phyloP scores from a whole-genome alignment of 805 yeast genomes.

The Candida ascalaphidarum region DNA sequence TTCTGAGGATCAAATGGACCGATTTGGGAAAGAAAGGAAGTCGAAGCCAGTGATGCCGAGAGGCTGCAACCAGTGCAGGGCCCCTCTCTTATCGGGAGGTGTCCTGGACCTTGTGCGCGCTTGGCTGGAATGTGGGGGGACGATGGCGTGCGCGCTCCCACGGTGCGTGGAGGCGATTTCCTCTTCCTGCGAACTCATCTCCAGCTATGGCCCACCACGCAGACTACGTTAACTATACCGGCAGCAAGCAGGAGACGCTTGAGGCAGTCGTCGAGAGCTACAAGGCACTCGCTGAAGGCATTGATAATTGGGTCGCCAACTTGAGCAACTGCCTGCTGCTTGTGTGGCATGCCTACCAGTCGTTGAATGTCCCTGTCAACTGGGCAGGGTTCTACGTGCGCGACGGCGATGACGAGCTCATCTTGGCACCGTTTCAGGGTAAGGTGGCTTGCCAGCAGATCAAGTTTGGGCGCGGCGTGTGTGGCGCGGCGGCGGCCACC shows the following conservation, averaged over 20 bases:
- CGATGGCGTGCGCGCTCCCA: too few species aligned
- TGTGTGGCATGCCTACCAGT: constrained; percentile 79
- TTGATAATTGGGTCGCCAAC: constrained; percentile 82
- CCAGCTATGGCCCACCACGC: constrained; percentile 69
- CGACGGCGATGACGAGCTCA: constrained; percentile 38
- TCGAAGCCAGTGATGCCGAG: too few species aligned
- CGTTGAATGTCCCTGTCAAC: constrained; percentile 52
- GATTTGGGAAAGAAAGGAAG: too few species aligned
- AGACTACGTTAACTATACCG: constrained; percentile 51
- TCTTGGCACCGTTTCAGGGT: constrained; percentile 93
- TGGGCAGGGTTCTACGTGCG: constrained; percentile 91
- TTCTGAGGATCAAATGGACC: too few species aligned
- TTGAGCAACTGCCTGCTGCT: constrained; percentile 80
- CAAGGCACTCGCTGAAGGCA: constrained; percentile 53
- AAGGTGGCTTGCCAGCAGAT: constrained; percentile 92
- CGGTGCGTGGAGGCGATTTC: too few species aligned
- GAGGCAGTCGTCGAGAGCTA: constrained; percentile 53
- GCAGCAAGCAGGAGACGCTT: constrained; percentile 44
- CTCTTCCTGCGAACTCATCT: too few species aligned
- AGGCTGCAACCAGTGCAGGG: too few species aligned
- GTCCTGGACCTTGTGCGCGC: too few species aligned
- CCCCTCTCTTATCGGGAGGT: too few species aligned
- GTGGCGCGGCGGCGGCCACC: constrained; percentile 72
- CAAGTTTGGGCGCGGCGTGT: constrained; percentile 75
- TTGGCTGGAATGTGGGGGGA: too few species aligned